Conservation (phyloP, 441 rosid species). For the Brassica balearica region DNA sequence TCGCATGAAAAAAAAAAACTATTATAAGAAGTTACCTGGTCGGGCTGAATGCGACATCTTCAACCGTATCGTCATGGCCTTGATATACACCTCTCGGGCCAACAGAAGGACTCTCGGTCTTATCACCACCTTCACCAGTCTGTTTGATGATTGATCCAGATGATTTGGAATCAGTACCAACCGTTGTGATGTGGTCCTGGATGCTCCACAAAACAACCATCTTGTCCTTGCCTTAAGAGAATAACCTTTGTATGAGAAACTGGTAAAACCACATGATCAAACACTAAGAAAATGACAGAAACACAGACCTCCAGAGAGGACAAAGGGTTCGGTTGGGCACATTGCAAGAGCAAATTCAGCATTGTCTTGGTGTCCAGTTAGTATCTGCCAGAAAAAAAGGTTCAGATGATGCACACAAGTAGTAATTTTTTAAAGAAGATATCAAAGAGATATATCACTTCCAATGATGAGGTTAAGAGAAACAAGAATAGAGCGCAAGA, state of each 20-base stretch:
- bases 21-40: slow-evolving; percentile 64
- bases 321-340: background rate
- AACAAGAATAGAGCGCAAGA: background rate
- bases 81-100: slow-evolving; percentile 89
- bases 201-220: slow-evolving; percentile 97
- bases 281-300: slow-evolving; percentile 17
- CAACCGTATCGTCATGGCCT: slow-evolving; percentile 98
- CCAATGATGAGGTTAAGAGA: background rate
- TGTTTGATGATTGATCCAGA: slow-evolving; percentile 76
- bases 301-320: slow-evolving; percentile 47
- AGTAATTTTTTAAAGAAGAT: too few species aligned
- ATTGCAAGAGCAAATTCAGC: slow-evolving; percentile 86
- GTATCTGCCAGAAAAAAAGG: slow-evolving; percentile 68
- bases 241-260: slow-evolving; percentile 42
- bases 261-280: background rate
- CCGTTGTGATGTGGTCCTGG: slow-evolving; percentile 87
- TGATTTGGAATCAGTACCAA: slow-evolving; percentile 71
- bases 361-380: slow-evolving; percentile 97
- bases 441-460: background rate
- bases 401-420: slow-evolving; percentile 18
- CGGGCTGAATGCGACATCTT: slow-evolving; percentile 96
- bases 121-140: slow-evolving; percentile 66
- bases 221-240: slow-evolving; percentile 88
- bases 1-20: too few species aligned
- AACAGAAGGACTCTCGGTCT: slow-evolving; percentile 71